Base-by-base conservation (phyloP, 306 rosid species). In the Trichosanthes cucumerina region DNA sequence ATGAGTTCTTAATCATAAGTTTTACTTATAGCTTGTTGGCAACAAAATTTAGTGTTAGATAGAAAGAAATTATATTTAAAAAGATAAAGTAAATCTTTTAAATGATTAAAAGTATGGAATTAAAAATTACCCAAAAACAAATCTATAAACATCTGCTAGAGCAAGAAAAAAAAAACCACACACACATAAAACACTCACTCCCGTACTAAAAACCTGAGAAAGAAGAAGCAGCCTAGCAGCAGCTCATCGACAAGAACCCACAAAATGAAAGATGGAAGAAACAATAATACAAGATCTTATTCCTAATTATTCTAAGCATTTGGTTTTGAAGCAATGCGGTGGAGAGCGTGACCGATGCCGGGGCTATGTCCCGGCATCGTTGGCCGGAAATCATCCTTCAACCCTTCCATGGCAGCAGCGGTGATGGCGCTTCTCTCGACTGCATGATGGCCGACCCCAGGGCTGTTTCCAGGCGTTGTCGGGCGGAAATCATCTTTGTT, bases 371-470 rank as follows among this genome's bases (percentile, higher is more conserved):
- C 79, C 0, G 79, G 79, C 1, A 14, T 13, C 0, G 79, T 75
- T 9, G 79, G 79, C 12, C 63, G 79, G 15, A 75, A 75, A 54
- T 54, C 79, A 76, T 76, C 66, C 66, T 76, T 76, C 60, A 36
- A 54, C 60, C 66, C 68, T 34, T 52, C 66, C 1, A 21, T 38
- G 1, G 0, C 49, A 0, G 0, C 7, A 0, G 31, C 3, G 7
- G 3, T 50, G 54, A 0, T 2, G 11, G 49, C 49, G 5, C 62
- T 54, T 56, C 12, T 5, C 18, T 23, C 6, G 0, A 50, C 53
- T 50, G 28, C 6, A 13, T 34, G 43, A 14, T 76, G 68, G 46
- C 52, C 79, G 2, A 76, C 79, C 21, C 79, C 49, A 0, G 65
- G 79, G 65, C 79, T 76, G 23, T 21, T 76, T 9, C 79, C 79